Base-by-base conservation (phyloP, 345 rosid species). In the Salix arbutifolia region DNA sequence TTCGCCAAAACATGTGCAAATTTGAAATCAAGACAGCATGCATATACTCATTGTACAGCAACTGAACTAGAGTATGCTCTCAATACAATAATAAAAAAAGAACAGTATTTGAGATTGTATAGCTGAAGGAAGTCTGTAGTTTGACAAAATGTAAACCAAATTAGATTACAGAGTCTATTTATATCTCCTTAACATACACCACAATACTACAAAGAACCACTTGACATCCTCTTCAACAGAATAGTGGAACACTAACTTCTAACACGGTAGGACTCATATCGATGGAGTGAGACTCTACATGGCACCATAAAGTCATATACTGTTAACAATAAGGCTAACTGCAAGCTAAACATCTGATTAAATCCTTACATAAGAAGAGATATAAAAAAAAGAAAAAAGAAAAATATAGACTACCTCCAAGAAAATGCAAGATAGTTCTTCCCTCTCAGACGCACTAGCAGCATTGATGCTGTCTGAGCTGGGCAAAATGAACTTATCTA, bases 341-440 rank as follows among this genome's bases (percentile, higher is more conserved):
- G 40, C 25, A 71, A 52, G 13, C n/a, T 6, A 50, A 58, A 13
- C 10, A 72, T 38, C 26, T 12, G 17, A 48, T 62, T 60, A n/a
- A 42, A 42, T 21, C 9, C 28, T 30, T 12, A 31, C 19, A 26
- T 25, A 13, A 69, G 38, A 60, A 60, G 28, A 56, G 14, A 25
- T 4, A 12, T 21, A 23, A 62, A 44, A 74, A 8, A 42, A 13
- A 19, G 8, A 16, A 5, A 28, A 42, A 8, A 56, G 7, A 46
- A 46, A 64, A 35, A 25, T 18, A 37, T 5, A 0, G 10, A 61
- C 81, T 83, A 94, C 98, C 97, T 96, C 98, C 81, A 94, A 79
- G 87, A 86, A 94, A 76, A 94, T 89, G 80, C 89, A 82, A 23
- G 97, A 92, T n/a, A 94, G 76, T 76, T 96, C 97, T 84, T 96